Evolutionary conservation across 2,329 filamentous ascomycete genomes (phyloP), one percentile per base, ranked within the genome.

Genomic region (Colletotrichum tanaceti): DNA sequence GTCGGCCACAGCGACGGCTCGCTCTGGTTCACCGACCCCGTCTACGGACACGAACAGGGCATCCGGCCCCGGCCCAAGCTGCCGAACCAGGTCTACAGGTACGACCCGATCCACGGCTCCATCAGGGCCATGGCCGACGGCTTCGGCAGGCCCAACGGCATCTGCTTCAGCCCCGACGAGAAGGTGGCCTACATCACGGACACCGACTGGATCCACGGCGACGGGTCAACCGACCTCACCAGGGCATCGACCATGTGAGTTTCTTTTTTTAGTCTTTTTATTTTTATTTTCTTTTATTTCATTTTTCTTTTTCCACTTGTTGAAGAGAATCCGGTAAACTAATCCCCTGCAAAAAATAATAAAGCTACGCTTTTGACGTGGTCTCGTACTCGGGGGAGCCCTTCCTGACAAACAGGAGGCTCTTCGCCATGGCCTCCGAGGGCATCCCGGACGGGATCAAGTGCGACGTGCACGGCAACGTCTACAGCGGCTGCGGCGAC

Each of bases 21-120:
- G 2, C 77, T 86, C 28, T 86, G 83, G 82, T 86, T 86, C 71
- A 85, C 83, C 0, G 84, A 86, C 71, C 82, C 83, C 0, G 76
- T 78, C 5, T 86, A 86, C 71, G 85, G 84, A 4, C 80, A 75
- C 47, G 79, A 84, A 62, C 83, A 85, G 70, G 80, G 83, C 4
- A 82, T 84, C 69, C 77, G 84, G n/a, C 81, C 80, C 7, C 72
- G 74, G 18, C 83, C 84, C 1, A 74, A 76, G 44, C 65, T 86
- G 10, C 84, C 84, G 0, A 79, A 76, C 62, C 81, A 83, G 65
- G 83, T 86, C 2, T 86, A 86, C 71, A 77, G 84, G 5, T 85
- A 80, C 55, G 79, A 84, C 35, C 79, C 82, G 0, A 65, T 72
- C 0, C 80, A 73, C 16, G 77, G 76, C 13, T 80, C 79, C 0